Conservation (phyloP, 164 flowering plant species). For the Warburgia ugandensis region DNA sequence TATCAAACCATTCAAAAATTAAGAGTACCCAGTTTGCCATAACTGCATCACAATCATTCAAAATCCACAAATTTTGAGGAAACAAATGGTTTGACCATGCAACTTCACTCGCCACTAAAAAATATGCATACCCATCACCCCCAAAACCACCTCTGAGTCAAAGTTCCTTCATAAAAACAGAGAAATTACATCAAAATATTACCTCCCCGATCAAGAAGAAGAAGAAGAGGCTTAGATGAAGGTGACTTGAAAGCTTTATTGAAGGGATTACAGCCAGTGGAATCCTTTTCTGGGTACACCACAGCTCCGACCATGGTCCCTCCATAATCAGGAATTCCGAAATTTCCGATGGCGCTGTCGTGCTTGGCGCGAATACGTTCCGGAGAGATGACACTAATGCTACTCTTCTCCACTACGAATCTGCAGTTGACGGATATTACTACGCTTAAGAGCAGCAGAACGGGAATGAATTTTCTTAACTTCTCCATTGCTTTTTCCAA, state of each 20-base stretch:
- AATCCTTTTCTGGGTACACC: slow-evolving; percentile 44
- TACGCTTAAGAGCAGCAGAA: neutral
- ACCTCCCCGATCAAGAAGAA: slow-evolving; percentile 95
- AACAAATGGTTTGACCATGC: no score
- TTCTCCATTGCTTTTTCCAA: no score
- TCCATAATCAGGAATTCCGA: slow-evolving; percentile 84
- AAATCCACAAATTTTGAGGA: no score
- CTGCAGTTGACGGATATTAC: slow-evolving; percentile 10
- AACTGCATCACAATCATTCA: no score
- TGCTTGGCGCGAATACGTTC: slow-evolving; percentile 29
- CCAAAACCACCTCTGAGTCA: neutral
- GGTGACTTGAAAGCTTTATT: slow-evolving; percentile 41
- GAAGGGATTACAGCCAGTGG: slow-evolving; percentile 40
- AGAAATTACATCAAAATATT: neutral
- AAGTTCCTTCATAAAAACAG: neutral
- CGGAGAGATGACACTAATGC: slow-evolving; percentile 54
- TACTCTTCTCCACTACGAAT: slow-evolving; percentile 82
- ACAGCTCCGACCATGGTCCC: slow-evolving; percentile 62
- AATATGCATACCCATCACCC: no score
- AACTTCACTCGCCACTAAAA: no score
- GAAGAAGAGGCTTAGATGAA: slow-evolving; percentile 42
- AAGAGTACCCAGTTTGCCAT: no score
- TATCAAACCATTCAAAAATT: no score
- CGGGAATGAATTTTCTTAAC: neutral
- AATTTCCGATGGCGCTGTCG: slow-evolving; percentile 77